Evolutionary conservation across 2,329 filamentous ascomycete genomes (phyloP), one percentile per base, ranked within the genome.

Genomic region (Trichoderma aggressivum): DNA sequence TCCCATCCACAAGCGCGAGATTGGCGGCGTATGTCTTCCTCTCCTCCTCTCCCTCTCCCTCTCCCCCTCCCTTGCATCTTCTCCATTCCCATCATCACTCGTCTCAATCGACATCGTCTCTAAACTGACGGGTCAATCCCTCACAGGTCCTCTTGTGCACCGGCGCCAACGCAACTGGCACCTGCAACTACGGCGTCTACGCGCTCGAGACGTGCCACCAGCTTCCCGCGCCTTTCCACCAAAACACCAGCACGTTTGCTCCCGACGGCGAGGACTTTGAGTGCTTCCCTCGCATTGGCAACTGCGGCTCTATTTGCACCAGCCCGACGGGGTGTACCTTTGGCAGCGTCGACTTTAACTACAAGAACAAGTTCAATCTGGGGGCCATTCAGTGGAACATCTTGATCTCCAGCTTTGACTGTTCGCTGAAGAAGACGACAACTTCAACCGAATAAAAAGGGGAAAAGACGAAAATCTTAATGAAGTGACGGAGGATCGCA

Each of bases 321-420:
- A 86, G 85, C 60, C 85, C 85, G 3, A 84, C 82, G 58, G 86
- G 86, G 43, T 88, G 86, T 79, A 87, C 86, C 0, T 81, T 86
- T 71, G 86, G 86, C 43, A 75, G 80, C 8, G 80, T 88, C 62
- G 81, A 82, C 74, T 87, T 82, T 74, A 74, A 77, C 73, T 85
- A 83, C 75, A 75, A 79, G 70, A 70, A 85, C 80, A 87, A 86
- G 78, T 84, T 80, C 76, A 81, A 88, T 75, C 75, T 88, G 65
- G 78, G 80, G 30, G 79, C 78, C 32, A 83, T 86, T 59, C 70
- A 77, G 60, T 88, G 86, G 86, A 77, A 84, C 60, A 79, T 71
- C n/a, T 70, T 80, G 24, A 76, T 82, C 64, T 73, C 71, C 64
- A 81, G 79, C 73, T 82, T 82, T 66, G 77, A 79, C 70, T 82